Base-by-base conservation (phyloP, 2,329 filamentous ascomycete species). In the Nemania sp. region DNA sequence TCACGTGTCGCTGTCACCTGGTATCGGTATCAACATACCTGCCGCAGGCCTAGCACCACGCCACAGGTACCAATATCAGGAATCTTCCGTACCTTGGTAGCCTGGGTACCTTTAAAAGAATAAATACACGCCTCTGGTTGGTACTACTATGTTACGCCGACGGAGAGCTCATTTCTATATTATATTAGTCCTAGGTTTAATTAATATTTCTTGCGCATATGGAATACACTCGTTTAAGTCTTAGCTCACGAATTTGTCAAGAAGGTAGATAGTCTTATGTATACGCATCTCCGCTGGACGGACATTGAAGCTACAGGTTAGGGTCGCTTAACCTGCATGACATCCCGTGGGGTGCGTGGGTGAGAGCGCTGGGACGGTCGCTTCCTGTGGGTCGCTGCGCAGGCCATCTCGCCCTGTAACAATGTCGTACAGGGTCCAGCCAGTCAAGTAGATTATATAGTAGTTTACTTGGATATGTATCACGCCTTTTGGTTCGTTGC, bases 281-380 rank as follows among this genome's bases (percentile, higher is more conserved):
- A 24, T 41, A 24, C 26, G 22, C 8, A 22, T 10, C 27, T 55
- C n/a, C 54, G 7, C 41, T 29, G 8, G 49, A 56, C 13, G 32
- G 35, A 54, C 51, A 35, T 58, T 43, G 64, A 43, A 54, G 55
- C 43, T 45, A 59, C 57, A 56, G 41, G 35, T 62, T 64, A 55
- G 68, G 68, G 65, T 68, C 66, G 59, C 63, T 64, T 66, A 51
- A 45, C 57, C 62, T 66, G 68, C 66, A 70, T 70, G 59, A 60
- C 62, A 68, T 68, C 55, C 66, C 63, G 62, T 53, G 62, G 64
- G 63, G 57, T 68, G 52, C 62, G 54, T 63, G 54, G 54, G 47
- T 26, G 41, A 62, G 54, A 59, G 47, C 60, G 26, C 41, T 61
- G 51, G 43, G 51, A 45, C 52, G 49, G 62, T 38, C 26, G 54